Evolutionary conservation across 306 rosid genomes (phyloP).

Genomic region (Trifolium pratense): DNA sequence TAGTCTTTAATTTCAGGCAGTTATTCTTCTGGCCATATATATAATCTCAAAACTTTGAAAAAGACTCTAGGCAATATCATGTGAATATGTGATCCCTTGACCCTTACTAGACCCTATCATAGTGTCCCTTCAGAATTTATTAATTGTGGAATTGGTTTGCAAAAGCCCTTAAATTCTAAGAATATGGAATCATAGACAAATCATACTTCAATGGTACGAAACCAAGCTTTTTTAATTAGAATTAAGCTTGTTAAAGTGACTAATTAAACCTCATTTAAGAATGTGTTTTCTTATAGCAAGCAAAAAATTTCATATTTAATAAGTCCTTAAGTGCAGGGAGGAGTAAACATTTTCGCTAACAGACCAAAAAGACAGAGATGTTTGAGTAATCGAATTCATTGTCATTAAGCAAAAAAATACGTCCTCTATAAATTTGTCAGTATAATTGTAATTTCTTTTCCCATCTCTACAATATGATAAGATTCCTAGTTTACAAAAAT

Average conservation of each 20-base stretch:
- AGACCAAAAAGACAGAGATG: not conserved
- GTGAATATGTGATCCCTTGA: not conserved
- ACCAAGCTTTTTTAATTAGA: no score
- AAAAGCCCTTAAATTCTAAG: no score
- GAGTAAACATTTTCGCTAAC: not conserved
- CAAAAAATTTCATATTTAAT: not conserved
- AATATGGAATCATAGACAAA: no score
- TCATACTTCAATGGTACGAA: no score
- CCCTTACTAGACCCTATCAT: not conserved
- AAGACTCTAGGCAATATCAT: not conserved
- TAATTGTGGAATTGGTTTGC: not conserved
- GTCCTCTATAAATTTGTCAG: not conserved
- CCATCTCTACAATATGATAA: not conserved
- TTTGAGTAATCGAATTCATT: constrained; percentile 1
- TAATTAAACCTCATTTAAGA: no score
- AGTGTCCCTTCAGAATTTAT: not conserved
- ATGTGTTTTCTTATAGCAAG: not conserved
- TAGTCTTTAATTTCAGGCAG: not conserved
- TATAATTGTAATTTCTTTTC: not conserved
- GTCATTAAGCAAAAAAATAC: not conserved
- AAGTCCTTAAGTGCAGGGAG: not conserved
- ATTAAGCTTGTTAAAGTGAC: not conserved
- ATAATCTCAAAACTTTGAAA: not conserved
- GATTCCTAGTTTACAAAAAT: not conserved
- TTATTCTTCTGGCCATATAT: not conserved